Base-by-base conservation (phyloP, 1,284 basidiomycete genomes). In the Porodaedalea pini region DNA sequence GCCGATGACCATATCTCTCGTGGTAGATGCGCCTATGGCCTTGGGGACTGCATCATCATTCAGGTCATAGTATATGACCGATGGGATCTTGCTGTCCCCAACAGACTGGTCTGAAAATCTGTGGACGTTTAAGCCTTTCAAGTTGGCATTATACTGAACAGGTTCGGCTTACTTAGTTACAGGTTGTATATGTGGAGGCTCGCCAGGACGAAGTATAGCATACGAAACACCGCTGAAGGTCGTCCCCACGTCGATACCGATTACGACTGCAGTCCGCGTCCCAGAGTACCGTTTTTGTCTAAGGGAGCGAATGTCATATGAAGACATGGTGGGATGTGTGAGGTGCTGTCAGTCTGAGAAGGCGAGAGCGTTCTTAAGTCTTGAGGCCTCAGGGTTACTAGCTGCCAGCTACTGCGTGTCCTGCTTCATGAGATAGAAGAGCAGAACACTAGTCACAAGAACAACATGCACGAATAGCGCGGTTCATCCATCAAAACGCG, bases 61-160 rank as follows among this genome's bases (percentile, higher is more conserved):
- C 15, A 40, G 19, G 65, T 89, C 83, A 63, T 90, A 90, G 68
- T 82, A 88, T 69, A 89, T 78, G 27, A 87, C 70, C 21, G 87
- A 83, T 40, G 88, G 87, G 65, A 90, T 88, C 73, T 90, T 90
- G 58, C 84, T 83, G 68, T 88, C 87, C 45, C 87, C 86, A 15
- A 82, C 85, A 54, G 86, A 84, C 75, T 89, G 85, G 70, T 88
- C 86, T 10, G 86, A 86, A 61, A 88, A 90, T 61, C 87, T 88
- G 59, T 37, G 56, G 53, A 49, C 55, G 59, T 48, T n/a, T 15
- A 19, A 41, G 25, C 15, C 13, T 34, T 7, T 13, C 13, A 13
- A 5, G 44, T n/a, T 29, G 43, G 7, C 15, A 34, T 8, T 31
- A 27, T 2, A 49, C 29, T 13, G 13, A 15, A 25, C 11, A 36